phyloP scores from a whole-genome alignment of 202 grass and related monocot species.

The Musa balbisiana region DNA sequence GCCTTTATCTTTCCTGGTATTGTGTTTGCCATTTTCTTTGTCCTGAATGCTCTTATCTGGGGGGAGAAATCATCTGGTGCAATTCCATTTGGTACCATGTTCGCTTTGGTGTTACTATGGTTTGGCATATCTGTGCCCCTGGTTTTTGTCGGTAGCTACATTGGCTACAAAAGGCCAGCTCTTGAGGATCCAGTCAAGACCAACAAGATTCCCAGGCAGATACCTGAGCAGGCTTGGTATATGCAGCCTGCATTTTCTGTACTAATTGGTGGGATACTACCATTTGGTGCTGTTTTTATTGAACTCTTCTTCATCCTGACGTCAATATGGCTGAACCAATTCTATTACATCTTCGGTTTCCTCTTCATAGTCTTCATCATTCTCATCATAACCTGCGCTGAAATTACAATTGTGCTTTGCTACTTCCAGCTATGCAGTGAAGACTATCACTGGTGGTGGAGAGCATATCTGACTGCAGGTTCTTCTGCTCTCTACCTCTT shows the following conservation, averaged over 20 bases:
- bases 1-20: slow-evolving; percentile 17
- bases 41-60: slow-evolving; percentile 24
- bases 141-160: slow-evolving; percentile 19
- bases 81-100: slow-evolving; percentile 20
- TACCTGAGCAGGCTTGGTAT: slow-evolving; percentile 15
- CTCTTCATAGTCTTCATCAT: slow-evolving; percentile 13
- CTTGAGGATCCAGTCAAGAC: slow-evolving; percentile 16
- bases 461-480: slow-evolving; percentile 14
- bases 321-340: slow-evolving; percentile 17
- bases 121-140: slow-evolving; percentile 18
- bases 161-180: slow-evolving; percentile 18
- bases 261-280: slow-evolving; percentile 8
- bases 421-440: slow-evolving; percentile 21
- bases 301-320: slow-evolving; percentile 21
- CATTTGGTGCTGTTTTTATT: slow-evolving; percentile 14
- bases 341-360: slow-evolving; percentile 20
- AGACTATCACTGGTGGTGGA: slow-evolving; percentile 25
- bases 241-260: slow-evolving; percentile 17
- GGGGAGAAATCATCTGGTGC: slow-evolving; percentile 21
- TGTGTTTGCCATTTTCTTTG: slow-evolving; percentile 15
- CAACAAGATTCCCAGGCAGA: slow-evolving; percentile 16
- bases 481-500: slow-evolving; percentile 16
- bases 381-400: slow-evolving; percentile 9
- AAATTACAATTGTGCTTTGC: slow-evolving; percentile 15
- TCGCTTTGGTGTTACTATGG: slow-evolving; percentile 16